phyloP scores from a whole-genome alignment of 1,284 basidiomycete species.

The Puccinia triticina region DNA sequence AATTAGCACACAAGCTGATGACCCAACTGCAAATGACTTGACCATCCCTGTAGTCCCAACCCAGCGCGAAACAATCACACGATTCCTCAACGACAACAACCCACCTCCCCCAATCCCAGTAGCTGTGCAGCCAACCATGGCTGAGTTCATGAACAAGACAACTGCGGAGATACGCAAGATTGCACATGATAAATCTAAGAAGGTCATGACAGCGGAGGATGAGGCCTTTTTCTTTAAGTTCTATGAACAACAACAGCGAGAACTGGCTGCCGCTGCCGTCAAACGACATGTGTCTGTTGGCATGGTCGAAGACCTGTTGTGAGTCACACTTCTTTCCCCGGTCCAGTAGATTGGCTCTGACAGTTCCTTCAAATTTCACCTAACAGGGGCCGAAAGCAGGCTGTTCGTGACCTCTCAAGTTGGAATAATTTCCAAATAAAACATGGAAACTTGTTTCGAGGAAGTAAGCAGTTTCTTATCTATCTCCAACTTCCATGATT shows the following conservation, averaged over 20 bases:
- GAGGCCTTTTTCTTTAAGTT: constrained; percentile 16
- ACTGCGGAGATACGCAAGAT: not conserved
- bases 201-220: not conserved
- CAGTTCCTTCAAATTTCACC: not conserved
- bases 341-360: not conserved
- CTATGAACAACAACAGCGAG: not conserved
- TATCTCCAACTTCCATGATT: not conserved
- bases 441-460: not conserved
- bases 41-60: no score
- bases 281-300: not conserved
- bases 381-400: not conserved
- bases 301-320: constrained; percentile 15
- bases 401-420: not conserved
- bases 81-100: not conserved
- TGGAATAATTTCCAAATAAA: constrained; percentile 9
- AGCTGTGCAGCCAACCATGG: not conserved
- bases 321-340: not conserved
- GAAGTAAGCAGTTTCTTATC: not conserved
- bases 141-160: not conserved
- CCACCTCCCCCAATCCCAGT: not conserved
- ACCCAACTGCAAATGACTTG: no score
- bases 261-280: not conserved
- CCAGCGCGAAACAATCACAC: not conserved
- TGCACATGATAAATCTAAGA: not conserved
- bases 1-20: no score